Evolutionary conservation across 2,329 filamentous ascomycete genomes (phyloP).

Genomic region (Colletotrichum lini): DNA sequence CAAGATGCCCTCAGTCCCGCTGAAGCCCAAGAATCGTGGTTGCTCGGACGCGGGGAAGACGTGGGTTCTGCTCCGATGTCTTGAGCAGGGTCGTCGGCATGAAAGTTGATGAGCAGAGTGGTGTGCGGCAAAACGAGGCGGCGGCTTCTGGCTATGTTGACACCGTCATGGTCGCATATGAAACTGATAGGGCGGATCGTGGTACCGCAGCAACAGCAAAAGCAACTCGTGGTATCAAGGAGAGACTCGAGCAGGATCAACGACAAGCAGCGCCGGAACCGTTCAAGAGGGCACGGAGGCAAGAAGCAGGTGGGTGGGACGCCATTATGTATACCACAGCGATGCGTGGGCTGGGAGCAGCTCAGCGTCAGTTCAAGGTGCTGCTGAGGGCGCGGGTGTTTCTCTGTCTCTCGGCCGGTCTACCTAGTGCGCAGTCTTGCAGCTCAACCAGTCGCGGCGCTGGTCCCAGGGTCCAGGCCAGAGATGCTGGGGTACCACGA

Average conservation of each 20-base stretch:
- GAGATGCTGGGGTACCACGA: constrained; percentile 35
- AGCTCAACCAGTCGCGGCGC: constrained; percentile 36
- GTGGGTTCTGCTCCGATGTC: background rate
- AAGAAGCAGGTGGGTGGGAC: constrained; percentile 37
- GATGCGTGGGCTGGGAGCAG: constrained; percentile 24
- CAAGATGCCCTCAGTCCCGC: constrained; percentile 33
- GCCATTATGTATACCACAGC: constrained; percentile 36
- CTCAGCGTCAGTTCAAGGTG: constrained; percentile 10
- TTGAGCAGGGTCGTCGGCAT: constrained; percentile 11
- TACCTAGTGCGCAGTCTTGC: constrained; percentile 17
- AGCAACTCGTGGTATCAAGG: constrained; percentile 41
- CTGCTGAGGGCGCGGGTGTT: constrained; percentile 28
- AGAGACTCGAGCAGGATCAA: constrained; percentile 40
- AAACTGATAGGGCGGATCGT: constrained; percentile 13
- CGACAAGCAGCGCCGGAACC: constrained; percentile 30
- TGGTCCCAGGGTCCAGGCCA: constrained; percentile 30
- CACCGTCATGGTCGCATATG: constrained; percentile 32
- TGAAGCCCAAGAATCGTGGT: constrained; percentile 25
- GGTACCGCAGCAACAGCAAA: constrained; percentile 11
- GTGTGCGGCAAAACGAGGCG: constrained; percentile 7
- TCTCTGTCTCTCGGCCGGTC: constrained; percentile 26
- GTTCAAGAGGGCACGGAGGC: constrained; percentile 18
- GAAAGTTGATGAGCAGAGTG: constrained; percentile 18
- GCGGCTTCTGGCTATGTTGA: constrained; percentile 28
- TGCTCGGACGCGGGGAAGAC: constrained; percentile 2